These are phyloP conservation scores for Monascus purpureus DNA, from an alignment of 495 filamentous ascomycete species.

Conservation along the genomic window DNA sequence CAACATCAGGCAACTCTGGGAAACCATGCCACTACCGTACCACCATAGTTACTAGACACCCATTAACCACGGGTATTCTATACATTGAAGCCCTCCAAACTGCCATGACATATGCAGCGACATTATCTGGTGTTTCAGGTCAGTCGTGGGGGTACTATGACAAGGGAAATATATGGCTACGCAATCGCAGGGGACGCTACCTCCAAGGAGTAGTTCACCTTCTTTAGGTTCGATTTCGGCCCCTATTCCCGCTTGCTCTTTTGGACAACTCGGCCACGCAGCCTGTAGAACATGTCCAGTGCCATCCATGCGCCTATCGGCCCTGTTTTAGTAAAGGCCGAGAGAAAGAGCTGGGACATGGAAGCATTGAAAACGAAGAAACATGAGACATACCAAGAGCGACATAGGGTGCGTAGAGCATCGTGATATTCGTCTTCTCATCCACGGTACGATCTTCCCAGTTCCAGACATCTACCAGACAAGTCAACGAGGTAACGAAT, in stretches of 20 bases:
- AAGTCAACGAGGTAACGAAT: constrained; percentile 57
- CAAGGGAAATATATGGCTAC: too few species aligned
- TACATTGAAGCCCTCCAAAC: too few species aligned
- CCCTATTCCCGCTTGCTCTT: constrained; percentile 23
- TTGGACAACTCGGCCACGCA: constrained; percentile 18
- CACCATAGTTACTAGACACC: too few species aligned
- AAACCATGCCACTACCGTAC: too few species aligned
- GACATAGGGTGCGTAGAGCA: constrained; percentile 60
- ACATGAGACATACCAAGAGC: constrained; percentile 46
- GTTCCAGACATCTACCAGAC: constrained; percentile 44
- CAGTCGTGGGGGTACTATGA: too few species aligned
- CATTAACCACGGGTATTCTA: too few species aligned
- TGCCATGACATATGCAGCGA: too few species aligned
- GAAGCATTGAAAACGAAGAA: constrained; percentile 1
- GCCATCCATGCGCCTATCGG: constrained; percentile 38
- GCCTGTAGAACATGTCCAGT: constrained; percentile 37
- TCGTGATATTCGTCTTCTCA: constrained; percentile 42
- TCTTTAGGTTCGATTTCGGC: too few species aligned
- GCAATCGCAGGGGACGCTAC: too few species aligned
- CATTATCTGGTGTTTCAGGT: too few species aligned
- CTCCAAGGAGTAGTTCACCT: too few species aligned
- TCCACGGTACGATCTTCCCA: constrained; percentile 41
- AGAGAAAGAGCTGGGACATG: constrained; percentile 1
- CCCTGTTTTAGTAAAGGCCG: constrained; percentile 1
- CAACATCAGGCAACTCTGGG: too few species aligned